Evolutionary conservation across 2,329 filamentous ascomycete genomes (phyloP).

Genomic region (Periconia sp.): DNA sequence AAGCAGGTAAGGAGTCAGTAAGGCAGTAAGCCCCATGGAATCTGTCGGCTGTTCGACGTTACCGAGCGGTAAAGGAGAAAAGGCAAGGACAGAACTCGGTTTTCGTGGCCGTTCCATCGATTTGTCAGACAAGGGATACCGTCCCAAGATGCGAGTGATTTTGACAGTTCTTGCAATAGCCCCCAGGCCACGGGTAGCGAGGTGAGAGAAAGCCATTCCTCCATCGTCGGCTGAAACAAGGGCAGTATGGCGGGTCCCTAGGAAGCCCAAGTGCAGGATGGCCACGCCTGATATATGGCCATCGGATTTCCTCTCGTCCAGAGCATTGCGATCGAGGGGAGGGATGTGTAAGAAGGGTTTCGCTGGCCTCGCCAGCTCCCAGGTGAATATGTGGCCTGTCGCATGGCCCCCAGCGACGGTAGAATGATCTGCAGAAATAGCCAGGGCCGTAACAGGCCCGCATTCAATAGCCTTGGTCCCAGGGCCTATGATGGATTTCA

Average conservation of each 20-base stretch:
- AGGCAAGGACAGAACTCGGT: conserved; percentile 91
- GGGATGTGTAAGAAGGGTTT: conserved; percentile 87
- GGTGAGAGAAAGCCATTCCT: conserved; percentile 97
- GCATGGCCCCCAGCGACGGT: conserved; percentile 89
- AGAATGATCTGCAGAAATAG: conserved; percentile 90
- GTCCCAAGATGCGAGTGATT: conserved; percentile 84
- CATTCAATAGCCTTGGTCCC: conserved; percentile 94
- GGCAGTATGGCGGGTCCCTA: conserved; percentile 90
- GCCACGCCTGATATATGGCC: conserved; percentile 79
- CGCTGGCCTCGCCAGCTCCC: conserved; percentile 83
- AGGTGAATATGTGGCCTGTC: conserved; percentile 91
- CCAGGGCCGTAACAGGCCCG: conserved; percentile 81
- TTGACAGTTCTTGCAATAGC: conserved; percentile 83
- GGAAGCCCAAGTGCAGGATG: conserved; percentile 89
- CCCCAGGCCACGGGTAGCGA: conserved; percentile 88
- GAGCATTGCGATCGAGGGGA: conserved; percentile 67
- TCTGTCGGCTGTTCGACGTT: conserved; percentile 91
- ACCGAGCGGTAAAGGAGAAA: conserved; percentile 86
- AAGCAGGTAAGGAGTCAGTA: conserved; percentile 91
- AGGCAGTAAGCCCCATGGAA: conserved; percentile 84
- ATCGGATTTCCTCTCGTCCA: conserved; percentile 69
- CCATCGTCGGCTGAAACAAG: conserved; percentile 91
- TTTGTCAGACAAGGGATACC: conserved; percentile 76
- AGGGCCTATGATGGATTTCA: conserved; percentile 91
- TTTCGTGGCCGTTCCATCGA: conserved; percentile 70